Evolutionary conservation across 306 rosid genomes (phyloP).

Genomic region (Cicer bijugum): DNA sequence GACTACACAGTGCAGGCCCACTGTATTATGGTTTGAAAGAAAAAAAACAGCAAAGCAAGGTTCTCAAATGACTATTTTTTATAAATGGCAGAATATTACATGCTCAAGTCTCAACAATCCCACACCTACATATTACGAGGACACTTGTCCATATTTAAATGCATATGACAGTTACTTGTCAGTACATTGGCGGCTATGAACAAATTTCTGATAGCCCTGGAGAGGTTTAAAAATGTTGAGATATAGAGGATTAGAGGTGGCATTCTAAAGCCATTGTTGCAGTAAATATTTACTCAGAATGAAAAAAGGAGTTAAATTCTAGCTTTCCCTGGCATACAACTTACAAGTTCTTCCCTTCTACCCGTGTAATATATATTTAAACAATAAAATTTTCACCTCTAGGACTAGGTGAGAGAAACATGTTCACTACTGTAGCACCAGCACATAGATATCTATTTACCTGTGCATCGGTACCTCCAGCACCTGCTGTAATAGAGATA

Average conservation of each 20-base stretch:
- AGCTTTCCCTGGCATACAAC: constrained; percentile 19
- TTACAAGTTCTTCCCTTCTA: constrained; percentile 18
- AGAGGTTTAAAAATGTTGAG: constrained; percentile 7
- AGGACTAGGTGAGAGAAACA: constrained; percentile 37
- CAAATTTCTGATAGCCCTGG: constrained; percentile 31
- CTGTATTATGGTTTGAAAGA: background rate
- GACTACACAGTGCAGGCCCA: constrained; percentile 5
- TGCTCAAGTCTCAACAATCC: constrained; percentile 2
- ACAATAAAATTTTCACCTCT: constrained; percentile 11
- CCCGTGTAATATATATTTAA: background rate
- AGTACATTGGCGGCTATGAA: constrained; percentile 15
- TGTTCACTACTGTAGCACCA: constrained; percentile 11
- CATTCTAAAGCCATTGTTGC: constrained; percentile 25
- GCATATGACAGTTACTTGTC: constrained; percentile 33
- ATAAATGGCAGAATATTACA: constrained; percentile 27
- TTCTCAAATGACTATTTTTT: constrained; percentile 10
- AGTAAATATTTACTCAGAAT: constrained; percentile 12
- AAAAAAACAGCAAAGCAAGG: constrained; percentile 28
- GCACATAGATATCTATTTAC: constrained; percentile 51
- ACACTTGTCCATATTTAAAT: constrained; percentile 3
- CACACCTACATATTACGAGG: constrained; percentile 20
- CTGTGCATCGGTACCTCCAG: constrained; percentile 99
- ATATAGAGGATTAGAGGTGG: background rate
- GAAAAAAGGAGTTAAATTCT: constrained; percentile 1
- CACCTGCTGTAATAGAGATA: constrained; percentile 85